A percentile compares a stretch with the other conserved stretches of the same genome.
Conservation (phyloP, 441 rosid genomes). For the Codiaeum variegatum region DNA sequence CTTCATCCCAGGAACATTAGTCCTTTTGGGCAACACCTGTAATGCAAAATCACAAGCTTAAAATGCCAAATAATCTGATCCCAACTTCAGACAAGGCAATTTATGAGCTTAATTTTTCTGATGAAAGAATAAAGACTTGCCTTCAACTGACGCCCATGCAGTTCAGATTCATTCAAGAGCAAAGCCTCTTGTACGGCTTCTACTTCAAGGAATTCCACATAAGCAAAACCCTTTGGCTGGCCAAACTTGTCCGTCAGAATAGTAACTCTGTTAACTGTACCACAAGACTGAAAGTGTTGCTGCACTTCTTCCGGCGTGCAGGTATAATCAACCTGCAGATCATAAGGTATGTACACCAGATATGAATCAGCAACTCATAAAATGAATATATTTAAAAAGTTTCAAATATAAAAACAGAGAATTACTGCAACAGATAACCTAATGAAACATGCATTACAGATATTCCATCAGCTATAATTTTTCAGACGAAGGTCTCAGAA, state of each 20-base stretch:
- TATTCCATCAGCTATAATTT: background rate
- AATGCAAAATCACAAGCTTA: background rate
- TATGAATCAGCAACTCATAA: background rate
- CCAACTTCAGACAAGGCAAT: background rate
- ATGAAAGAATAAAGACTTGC: constrained; percentile 21
- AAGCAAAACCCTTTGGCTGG: constrained; percentile 93
- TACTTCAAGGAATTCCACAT: constrained; percentile 79
- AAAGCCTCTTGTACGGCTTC: constrained; percentile 88
- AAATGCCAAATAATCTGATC: background rate
- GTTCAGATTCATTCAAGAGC: constrained; percentile 71
- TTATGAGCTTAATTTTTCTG: background rate
- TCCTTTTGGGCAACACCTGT: constrained; percentile 82
- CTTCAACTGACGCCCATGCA: constrained; percentile 93
- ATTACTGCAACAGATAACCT: background rate
- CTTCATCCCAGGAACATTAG: constrained; percentile 92
- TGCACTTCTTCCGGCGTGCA: constrained; percentile 98
- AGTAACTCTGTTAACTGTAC: constrained; percentile 87
- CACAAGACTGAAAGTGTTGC: constrained; percentile 91
- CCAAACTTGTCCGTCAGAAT: constrained; percentile 88
- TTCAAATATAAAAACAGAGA: background rate
- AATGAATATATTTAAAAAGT: background rate
- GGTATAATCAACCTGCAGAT: constrained; percentile 73
- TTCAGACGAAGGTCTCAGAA: background rate
- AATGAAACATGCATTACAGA: background rate
- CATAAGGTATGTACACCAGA: background rate